Base-by-base conservation (phyloP, 176 grass and related monocot genomes). In the Avena eriantha region DNA sequence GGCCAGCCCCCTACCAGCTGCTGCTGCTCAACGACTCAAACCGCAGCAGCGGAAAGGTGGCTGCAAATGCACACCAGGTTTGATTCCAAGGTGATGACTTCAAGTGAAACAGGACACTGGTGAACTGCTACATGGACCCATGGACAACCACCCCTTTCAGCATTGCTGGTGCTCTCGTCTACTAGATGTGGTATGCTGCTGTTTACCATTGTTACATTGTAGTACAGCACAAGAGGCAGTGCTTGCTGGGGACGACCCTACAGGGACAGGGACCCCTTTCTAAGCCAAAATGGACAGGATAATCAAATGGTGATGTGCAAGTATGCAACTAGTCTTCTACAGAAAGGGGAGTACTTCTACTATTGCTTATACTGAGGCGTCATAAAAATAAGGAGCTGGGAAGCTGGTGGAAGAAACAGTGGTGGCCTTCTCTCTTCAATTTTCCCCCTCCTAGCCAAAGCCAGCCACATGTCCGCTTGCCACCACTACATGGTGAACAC, bases 381-480 rank as follows among this genome's bases (percentile, higher is more conserved):
- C 34, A 41, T 73, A 39, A 60, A 60, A 83, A 36, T 54, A 78
- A 70, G 23, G 17, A 17, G 45, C 57, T 43, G 81, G 55, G 72
- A 78, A 68, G 29, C 15, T 68, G 81, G 85, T 66, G 47, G 66
- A 79, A 83, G 67, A 13, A 64, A 60, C 63, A 63, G 79, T 60
- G 84, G 58, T n/a, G 71, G 68, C 55, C 73, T 78, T 56, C 85
- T 43, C 18, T 73, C 16, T 87, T 84, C 84, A 60, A 78, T 87
- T 87, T 87, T 83, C 54, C 13, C 73, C 18, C 55, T 84, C 51
- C n/a, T 34, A 47, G 45, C 8, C 45, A 47, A 41, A 59, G 76
- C n/a, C 85, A 59, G 69, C 50, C 85, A 80, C 85, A 87, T 84
- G 85, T 84, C 76, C 41, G 36, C 85, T 60, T 41, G 76, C 65